Percentiles rank a stretch among this genome's conserved stretches.
phyloP scores from a whole-genome alignment of 257 asterid genomes.

The Solanum sejunctum region DNA sequence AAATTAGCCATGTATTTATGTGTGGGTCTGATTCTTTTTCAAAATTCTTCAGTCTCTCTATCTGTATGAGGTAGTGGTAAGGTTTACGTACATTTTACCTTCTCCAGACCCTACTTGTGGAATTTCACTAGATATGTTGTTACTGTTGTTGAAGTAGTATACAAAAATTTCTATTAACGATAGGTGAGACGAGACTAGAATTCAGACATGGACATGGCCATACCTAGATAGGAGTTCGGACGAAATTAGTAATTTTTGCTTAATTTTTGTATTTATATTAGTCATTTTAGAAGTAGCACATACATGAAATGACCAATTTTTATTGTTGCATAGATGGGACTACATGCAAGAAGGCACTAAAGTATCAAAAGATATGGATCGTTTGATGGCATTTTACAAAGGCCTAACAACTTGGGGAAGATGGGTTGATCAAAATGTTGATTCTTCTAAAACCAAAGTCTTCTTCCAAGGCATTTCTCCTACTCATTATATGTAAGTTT shows the following conservation, averaged over 20 bases:
- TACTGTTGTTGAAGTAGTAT: no score
- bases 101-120: no score
- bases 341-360: conserved; percentile 6
- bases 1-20: not conserved
- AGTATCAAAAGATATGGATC: conserved; percentile 6
- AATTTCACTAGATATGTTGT: no score
- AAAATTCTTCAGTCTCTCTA: no score
- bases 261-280: not conserved
- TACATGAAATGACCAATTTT: not conserved
- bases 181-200: not conserved
- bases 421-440: conserved; percentile 10
- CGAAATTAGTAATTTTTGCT: not conserved
- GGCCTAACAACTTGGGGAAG: conserved; percentile 13
- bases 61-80: no score
- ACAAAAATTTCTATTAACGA: no score
- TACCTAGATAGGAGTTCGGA: not conserved
- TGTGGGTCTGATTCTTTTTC: not conserved
- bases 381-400: conserved; percentile 7
- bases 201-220: not conserved
- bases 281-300: not conserved
- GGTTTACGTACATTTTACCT: no score
- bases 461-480: conserved; percentile 11
- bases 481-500: conserved; percentile 7
- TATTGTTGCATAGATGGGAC: conserved; percentile 3
- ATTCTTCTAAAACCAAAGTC: conserved; percentile 9